These are phyloP conservation scores for Carex scoparia DNA, from an alignment of 176 grass and related monocot species.

Conservation along the genomic window DNA sequence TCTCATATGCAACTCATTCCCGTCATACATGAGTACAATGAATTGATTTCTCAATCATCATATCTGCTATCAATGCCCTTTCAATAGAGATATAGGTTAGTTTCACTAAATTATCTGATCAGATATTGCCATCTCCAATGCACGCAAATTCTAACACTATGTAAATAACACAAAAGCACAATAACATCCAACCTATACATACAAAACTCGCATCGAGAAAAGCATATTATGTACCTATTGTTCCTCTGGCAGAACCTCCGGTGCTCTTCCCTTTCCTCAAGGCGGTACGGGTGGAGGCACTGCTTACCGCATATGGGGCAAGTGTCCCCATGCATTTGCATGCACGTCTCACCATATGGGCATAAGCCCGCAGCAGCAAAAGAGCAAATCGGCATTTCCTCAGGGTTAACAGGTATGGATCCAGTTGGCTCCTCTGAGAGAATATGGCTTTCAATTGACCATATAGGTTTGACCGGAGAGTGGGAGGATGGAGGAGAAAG, in stretches of 20 bases:
- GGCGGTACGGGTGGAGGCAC: constrained; percentile 56
- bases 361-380: constrained; percentile 74
- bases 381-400: constrained; percentile 59
- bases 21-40: not conserved
- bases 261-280: constrained; percentile 49
- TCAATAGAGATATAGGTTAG: not conserved
- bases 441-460: constrained; percentile 22
- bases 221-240: constrained; percentile 29
- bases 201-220: not conserved
- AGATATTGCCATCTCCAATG: not conserved
- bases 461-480: constrained; percentile 6
- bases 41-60: not conserved
- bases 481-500: constrained; percentile 22
- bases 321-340: constrained; percentile 59
- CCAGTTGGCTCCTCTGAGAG: constrained; percentile 3
- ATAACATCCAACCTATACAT: not conserved
- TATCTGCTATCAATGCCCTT: not conserved
- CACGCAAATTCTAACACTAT: not conserved
- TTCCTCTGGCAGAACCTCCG: constrained; percentile 66
- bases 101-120: not conserved
- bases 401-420: constrained; percentile 20
- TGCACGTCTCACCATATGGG: constrained; percentile 60
- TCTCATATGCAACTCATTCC: not conserved
- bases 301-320: constrained; percentile 59
- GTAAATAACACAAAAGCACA: not conserved